Evolutionary conservation across 208 protist genomes (phyloP), one percentile per base, ranked within the genome.

Genomic region (Leishmania mexicana): DNA sequence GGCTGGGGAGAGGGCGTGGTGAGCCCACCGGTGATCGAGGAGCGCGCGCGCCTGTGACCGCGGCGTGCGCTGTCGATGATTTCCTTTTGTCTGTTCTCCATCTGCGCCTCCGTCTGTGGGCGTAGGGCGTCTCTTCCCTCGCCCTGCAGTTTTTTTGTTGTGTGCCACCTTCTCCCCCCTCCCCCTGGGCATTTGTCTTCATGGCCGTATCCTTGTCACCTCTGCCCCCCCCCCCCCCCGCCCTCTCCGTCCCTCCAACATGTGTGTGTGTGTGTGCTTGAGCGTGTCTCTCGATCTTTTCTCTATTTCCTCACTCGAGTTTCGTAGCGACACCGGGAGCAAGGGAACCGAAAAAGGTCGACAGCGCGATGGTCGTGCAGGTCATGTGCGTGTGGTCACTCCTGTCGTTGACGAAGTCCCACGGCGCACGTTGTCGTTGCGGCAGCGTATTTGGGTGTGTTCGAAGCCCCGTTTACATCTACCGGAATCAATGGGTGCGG

Each of bases 1-100:
- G n/a, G 57, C 78, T 62, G 15, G 64, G 54, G 71, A 54, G 77
- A 60, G 78, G 54, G 51, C 64, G 67, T 42, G n/a, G 31, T 40
- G 62, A 40, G 31, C 1, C 15, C 62, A 40, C 31, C 15, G 31
- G 31, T 40, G 28, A 31, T 31, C 58, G 28, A 35, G 31, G 62
- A 68, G 31, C 13, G 31, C 31, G 62, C 31, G 62, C 28, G 40
- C 42, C 35, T n/a, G 57, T 74, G 58, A 64, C 28, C 7, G 58
- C 28, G 28, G 24, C 28, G 58, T 28, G 28, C 58, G 3, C 58
- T 64, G 0, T 13, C 58, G 58, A 31, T 17, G 58, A 31, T 64
- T 49, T 75, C 38, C 35, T 80, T 49, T 80, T 35, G 38, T 75
- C 10, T 71, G 19, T 28, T 71, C 24, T 71, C 13, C 15, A 24